phyloP scores from a whole-genome alignment of 768 basidiomycete genomes.

The Podaxis carcinomalis region DNA sequence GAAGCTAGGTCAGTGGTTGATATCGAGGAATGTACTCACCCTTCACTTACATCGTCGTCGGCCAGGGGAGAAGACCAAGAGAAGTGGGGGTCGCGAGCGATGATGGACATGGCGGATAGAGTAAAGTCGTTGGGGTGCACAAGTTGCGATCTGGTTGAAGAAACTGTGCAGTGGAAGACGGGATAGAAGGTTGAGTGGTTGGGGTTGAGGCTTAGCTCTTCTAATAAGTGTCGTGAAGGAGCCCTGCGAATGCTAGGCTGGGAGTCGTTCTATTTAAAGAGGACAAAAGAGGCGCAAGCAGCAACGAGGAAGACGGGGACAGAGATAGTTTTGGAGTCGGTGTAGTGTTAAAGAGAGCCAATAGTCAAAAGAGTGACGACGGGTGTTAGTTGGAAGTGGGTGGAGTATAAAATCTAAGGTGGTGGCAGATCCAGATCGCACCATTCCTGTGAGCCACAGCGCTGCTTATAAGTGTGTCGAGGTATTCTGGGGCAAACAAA shows the following conservation, averaged over 20 bases:
- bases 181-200: not conserved
- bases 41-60: constrained; percentile 7
- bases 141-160: not conserved
- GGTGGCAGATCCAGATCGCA: constrained; percentile 25
- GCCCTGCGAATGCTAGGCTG: not conserved
- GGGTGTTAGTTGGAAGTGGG: constrained; percentile 6
- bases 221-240: constrained; percentile 4
- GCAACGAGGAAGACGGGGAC: not conserved
- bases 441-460: not conserved
- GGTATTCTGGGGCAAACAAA: not conserved
- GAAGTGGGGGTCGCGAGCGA: constrained; percentile 27
- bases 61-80: constrained; percentile 24
- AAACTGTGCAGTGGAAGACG: not conserved
- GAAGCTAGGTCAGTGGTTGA: not conserved
- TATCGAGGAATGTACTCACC: not conserved
- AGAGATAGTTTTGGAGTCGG: not conserved
- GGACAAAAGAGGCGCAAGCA: not conserved
- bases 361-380: constrained; percentile 4
- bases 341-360: not conserved
- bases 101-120: constrained; percentile 16
- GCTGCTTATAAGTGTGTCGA: not conserved
- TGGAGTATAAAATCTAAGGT: constrained; percentile 2
- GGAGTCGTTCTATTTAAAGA: constrained; percentile 4
- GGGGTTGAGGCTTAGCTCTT: not conserved
- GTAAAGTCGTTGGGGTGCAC: constrained; percentile 1